phyloP scores from a whole-genome alignment of 2,329 filamentous ascomycete species.

The Diplodia mutila region DNA sequence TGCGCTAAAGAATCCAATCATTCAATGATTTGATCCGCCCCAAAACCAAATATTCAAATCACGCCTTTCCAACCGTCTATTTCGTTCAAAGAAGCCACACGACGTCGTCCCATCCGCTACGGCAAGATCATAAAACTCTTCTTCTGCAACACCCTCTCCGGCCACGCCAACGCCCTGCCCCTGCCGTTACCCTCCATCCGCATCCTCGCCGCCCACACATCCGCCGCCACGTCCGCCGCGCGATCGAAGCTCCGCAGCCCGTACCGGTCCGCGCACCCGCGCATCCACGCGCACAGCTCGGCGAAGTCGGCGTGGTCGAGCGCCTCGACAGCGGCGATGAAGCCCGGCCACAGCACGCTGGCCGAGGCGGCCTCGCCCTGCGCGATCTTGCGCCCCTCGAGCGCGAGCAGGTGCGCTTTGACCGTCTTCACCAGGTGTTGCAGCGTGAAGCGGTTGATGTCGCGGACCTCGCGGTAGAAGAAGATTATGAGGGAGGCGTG shows the following conservation, averaged over 20 bases:
- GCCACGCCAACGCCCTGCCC: neutral
- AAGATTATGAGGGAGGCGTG: constrained; percentile 12
- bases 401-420: constrained; percentile 4
- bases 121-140: constrained; percentile 17
- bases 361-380: constrained; percentile 1
- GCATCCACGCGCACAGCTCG: neutral
- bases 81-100: neutral
- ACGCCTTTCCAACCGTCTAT: neutral
- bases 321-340: constrained; percentile 17
- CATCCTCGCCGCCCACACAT: constrained; percentile 3
- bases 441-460: constrained; percentile 43
- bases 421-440: neutral
- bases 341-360: constrained; percentile 8
- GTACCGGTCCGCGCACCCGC: neutral
- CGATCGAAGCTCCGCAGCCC: constrained; percentile 11
- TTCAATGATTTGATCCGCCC: no score
- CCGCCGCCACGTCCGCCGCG: constrained; percentile 1
- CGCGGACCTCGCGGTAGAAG: constrained; percentile 14
- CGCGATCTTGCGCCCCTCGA: constrained; percentile 3
- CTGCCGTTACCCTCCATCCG: neutral
- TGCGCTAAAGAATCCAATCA: no score
- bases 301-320: constrained; percentile 1
- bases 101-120: neutral
- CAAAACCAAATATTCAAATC: no score
- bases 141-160: constrained; percentile 12